A percentile compares a stretch with the other conserved stretches of the same genome.
phyloP scores from a whole-genome alignment of 495 filamentous ascomycete species.

The Immersiella caudata region DNA sequence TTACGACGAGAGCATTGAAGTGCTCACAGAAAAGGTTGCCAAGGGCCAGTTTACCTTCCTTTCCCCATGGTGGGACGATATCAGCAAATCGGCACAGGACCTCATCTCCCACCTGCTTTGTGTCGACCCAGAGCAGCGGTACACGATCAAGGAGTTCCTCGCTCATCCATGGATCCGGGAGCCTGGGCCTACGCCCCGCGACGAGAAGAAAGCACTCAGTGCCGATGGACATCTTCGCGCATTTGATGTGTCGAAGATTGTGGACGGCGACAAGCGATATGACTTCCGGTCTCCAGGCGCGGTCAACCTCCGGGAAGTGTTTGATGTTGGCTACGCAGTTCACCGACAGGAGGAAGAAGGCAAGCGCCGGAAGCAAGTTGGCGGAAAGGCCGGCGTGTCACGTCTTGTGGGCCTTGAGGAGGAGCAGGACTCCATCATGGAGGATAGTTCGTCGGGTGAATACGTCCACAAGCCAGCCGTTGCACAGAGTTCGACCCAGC shows the following conservation, averaged over 20 bases:
- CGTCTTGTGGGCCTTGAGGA: constrained; percentile 61
- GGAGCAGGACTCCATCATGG: constrained; percentile 52
- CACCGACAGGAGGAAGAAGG: constrained; percentile 95
- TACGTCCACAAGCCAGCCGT: constrained; percentile 61
- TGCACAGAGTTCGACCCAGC: constrained; percentile 59
- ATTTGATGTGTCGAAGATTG: constrained; percentile 59
- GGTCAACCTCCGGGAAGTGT: constrained; percentile 93
- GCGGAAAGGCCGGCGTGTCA: constrained; percentile 53
- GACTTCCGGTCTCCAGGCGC: constrained; percentile 97
- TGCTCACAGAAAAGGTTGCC: constrained; percentile 96
- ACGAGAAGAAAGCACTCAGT: constrained; percentile 64
- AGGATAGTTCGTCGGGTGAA: constrained; percentile 59
- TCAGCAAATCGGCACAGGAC: constrained; percentile 93
- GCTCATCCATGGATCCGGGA: constrained; percentile 87
- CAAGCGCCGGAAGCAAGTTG: constrained; percentile 83
- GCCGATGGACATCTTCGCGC: constrained; percentile 50
- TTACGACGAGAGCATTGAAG: constrained; percentile 97
- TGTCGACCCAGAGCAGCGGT: constrained; percentile 89
- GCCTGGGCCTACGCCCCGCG: constrained; percentile 52
- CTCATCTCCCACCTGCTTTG: constrained; percentile 90
- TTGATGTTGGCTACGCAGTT: constrained; percentile 95
- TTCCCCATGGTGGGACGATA: constrained; percentile 99
- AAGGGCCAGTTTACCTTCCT: constrained; percentile 97
- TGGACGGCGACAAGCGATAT: constrained; percentile 65
- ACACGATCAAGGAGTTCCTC: constrained; percentile 85